Base-by-base conservation (phyloP, 768 basidiomycete species). In the Harrya chromipes region DNA sequence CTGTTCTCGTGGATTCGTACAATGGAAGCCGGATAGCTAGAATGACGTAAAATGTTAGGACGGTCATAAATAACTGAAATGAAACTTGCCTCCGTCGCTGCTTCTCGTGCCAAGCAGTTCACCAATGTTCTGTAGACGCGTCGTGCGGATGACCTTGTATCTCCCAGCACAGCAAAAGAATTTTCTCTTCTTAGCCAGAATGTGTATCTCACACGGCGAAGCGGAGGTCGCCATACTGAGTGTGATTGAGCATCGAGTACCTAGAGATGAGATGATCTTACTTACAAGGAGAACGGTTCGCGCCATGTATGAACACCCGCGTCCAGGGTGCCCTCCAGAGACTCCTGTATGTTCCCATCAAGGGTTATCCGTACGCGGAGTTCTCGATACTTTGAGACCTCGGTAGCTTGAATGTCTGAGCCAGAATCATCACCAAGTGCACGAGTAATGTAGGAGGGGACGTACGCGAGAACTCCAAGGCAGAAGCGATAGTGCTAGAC, bases 21-120 rank as follows among this genome's bases (percentile, higher is more conserved):
- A 65, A 67, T 67, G 64, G 64, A 65, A 65, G 64, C 21, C 49
- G 63, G 33, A 65, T 45, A n/a, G 31, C 64, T 65, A 39, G 24
- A 34, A 36, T 62, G 62, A 65, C 64, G 64, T 65, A 65, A 65
- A 62, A 29, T 46, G 43, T 62, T 24, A 67, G 56, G 50, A 58
- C 14, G 46, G 55, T 57, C 58, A 65, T 60, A 61, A 60, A 56
- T 54, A 54, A 43, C 55, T 62, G 29, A 65, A 63, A 67, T 65
- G 65, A 65, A 60, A 53, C 64, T 47, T 56, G 47, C 64, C 63
- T 49, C 62, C 65, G 50, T 44, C 29, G 56, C 42, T 54, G 47
- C 47, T 58, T 66, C 62, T 49, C 53, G 53, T 54, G 60, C 52
- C 62, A 49, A 65, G 57, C 20, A 65, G 53, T 46, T 67, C 48